These are phyloP conservation scores for Neopestalotiopsis sp. DNA, from an alignment of 2,329 filamentous ascomycete genomes.

Conservation along the genomic window DNA sequence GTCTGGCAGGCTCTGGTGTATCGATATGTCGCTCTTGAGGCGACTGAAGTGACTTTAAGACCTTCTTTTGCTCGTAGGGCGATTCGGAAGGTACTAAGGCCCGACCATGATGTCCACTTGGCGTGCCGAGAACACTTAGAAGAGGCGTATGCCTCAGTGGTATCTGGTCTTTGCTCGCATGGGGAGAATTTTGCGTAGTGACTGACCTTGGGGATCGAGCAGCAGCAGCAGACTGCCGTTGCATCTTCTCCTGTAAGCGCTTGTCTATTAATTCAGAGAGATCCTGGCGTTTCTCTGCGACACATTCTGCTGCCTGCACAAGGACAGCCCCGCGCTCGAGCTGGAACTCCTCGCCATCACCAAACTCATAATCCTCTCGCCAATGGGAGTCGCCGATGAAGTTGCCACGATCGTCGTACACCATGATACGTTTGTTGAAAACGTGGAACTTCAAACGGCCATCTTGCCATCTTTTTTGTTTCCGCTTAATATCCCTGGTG, in stretches of 20 bases:
- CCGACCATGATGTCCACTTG: slow-evolving; percentile 67
- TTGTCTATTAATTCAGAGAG: slow-evolving; percentile 77
- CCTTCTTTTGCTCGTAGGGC: slow-evolving; percentile 67
- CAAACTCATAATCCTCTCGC: slow-evolving; percentile 69
- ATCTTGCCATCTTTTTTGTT: slow-evolving; percentile 94
- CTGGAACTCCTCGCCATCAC: slow-evolving; percentile 81
- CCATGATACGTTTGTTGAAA: slow-evolving; percentile 91
- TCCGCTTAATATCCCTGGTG: slow-evolving; percentile 82
- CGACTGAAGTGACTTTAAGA: slow-evolving; percentile 29
- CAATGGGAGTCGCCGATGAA: slow-evolving; percentile 87
- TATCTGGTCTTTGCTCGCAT: slow-evolving; percentile 32
- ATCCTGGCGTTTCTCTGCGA: slow-evolving; percentile 78
- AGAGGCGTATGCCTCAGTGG: slow-evolving; percentile 48
- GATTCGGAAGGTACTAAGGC: slow-evolving; percentile 62
- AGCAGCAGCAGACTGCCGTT: slow-evolving; percentile 50
- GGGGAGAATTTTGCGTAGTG: slow-evolving; percentile 21
- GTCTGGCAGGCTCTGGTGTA: slow-evolving; percentile 41
- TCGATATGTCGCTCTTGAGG: slow-evolving; percentile 26
- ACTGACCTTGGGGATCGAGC: slow-evolving; percentile 37
- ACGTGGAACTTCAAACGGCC: slow-evolving; percentile 85
- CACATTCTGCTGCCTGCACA: slow-evolving; percentile 78
- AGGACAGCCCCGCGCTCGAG: slow-evolving; percentile 77
- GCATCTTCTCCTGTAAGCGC: slow-evolving; percentile 61
- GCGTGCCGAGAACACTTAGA: slow-evolving; percentile 68
- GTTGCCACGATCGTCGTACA: slow-evolving; percentile 81